A percentile compares a stretch with the other conserved stretches of the same genome.
Conservation (phyloP, 1,284 basidiomycete genomes). For the Leccinum olivaceoglutinosum region DNA sequence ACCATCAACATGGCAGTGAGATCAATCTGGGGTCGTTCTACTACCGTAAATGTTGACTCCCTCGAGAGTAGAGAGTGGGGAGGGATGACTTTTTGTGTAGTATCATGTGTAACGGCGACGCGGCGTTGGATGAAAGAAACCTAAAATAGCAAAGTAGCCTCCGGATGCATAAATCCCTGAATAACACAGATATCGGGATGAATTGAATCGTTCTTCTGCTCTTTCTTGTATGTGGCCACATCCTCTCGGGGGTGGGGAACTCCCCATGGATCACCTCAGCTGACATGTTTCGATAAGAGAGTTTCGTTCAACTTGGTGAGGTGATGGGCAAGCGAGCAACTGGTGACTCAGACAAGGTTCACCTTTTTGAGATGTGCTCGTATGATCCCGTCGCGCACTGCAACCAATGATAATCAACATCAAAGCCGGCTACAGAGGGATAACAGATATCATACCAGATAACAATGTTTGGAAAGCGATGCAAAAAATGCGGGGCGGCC, state of each 20-base stretch:
- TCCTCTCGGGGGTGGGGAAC: neutral
- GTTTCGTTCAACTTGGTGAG: neutral
- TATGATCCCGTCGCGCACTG: constrained; percentile 55
- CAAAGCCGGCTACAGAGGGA: neutral
- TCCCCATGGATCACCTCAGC: constrained; percentile 1
- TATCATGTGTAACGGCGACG: constrained; percentile 20
- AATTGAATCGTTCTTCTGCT: neutral
- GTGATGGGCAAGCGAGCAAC: neutral
- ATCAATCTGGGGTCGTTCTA: neutral
- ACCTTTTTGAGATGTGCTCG: constrained; percentile 46
- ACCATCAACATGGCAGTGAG: neutral
- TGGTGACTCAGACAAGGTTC: constrained; percentile 32
- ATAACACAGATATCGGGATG: neutral
- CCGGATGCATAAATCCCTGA: constrained; percentile 12
- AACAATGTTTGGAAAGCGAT: constrained; percentile 26
- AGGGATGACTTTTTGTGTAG: constrained; percentile 4
- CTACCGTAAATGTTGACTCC: neutral
- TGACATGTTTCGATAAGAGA: neutral
- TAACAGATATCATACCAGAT: constrained; percentile 26
- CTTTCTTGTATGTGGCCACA: neutral
- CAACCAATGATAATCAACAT: neutral
- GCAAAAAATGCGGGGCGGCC: neutral
- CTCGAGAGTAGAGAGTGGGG: neutral
- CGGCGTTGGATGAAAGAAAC: constrained; percentile 16
- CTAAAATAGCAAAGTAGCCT: constrained; percentile 8